phyloP scores from a whole-genome alignment of 768 basidiomycete species.

The Naganishia vishniacii region DNA sequence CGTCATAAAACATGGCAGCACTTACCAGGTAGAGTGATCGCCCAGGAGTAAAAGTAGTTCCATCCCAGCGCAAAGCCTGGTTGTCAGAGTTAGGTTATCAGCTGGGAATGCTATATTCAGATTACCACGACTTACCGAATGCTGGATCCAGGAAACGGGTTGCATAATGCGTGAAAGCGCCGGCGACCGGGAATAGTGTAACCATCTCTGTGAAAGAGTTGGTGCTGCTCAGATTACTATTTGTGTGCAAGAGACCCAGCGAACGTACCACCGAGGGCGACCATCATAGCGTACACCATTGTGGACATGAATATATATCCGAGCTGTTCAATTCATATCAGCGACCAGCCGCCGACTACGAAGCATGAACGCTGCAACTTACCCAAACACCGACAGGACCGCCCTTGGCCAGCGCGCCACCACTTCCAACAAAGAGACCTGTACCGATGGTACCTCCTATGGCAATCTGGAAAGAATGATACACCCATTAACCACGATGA shows the following conservation, averaged over 20 bases:
- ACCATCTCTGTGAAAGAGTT: conserved; percentile 36
- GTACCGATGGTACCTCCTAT: conserved; percentile 48
- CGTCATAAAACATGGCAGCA: not conserved
- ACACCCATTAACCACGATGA: too few species aligned
- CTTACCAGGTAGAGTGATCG: conserved; percentile 42
- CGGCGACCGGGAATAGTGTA: conserved; percentile 46
- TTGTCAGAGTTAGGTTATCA: not conserved
- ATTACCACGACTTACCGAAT: conserved; percentile 36
- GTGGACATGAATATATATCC: conserved; percentile 42
- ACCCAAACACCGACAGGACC: conserved; percentile 46
- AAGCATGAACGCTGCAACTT: not conserved
- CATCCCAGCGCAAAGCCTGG: conserved; percentile 29
- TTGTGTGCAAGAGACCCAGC: conserved; percentile 31
- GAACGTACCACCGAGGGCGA: conserved; percentile 33
- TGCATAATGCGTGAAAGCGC: conserved; percentile 54
- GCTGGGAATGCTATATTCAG: conserved; percentile 26
- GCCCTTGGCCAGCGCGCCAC: conserved; percentile 36
- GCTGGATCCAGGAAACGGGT: conserved; percentile 50
- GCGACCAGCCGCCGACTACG: conserved; percentile 28
- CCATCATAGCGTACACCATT: conserved; percentile 48
- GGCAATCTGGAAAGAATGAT: conserved; percentile 33
- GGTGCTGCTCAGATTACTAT: too few species aligned
- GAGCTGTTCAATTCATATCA: not conserved
- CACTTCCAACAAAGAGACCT: conserved; percentile 47
- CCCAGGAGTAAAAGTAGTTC: conserved; percentile 47